A percentile compares a stretch with the other conserved stretches of the same genome.
Evolutionary conservation across 345 rosid species (phyloP).

Genomic region (Eutrema heterophyllum): DNA sequence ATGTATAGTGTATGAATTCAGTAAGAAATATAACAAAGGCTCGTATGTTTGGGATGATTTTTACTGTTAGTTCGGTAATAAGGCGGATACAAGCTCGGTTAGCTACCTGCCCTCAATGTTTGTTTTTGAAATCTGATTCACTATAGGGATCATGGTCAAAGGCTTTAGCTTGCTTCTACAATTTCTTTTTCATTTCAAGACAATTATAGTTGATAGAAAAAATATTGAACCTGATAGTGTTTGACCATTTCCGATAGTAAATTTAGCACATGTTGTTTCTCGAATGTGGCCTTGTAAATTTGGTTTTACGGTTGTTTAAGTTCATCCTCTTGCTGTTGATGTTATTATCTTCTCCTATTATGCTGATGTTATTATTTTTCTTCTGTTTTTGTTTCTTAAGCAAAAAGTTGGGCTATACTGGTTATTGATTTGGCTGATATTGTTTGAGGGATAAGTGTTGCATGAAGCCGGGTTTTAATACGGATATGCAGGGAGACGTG

Average conservation of each 20-base stretch:
- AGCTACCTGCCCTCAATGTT: not conserved
- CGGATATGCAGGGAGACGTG: no score
- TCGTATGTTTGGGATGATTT: not conserved
- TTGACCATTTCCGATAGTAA: not conserved
- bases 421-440: no score
- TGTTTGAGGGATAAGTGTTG: no score
- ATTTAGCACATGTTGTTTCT: not conserved
- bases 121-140: not conserved
- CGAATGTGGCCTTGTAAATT: not conserved
- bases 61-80: conserved; percentile 1
- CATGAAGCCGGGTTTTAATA: no score
- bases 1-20: not conserved
- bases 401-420: no score
- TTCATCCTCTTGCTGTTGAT: no score
- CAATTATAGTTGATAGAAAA: not conserved
- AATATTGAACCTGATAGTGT: not conserved
- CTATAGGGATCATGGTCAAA: not conserved
- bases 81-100: not conserved
- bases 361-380: no score
- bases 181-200: not conserved
- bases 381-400: no score
- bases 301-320: no score
- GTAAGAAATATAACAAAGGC: not conserved
- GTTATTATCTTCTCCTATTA: no score
- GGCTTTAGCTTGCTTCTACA: not conserved